A percentile compares a stretch with the other conserved stretches of the same genome.
These are phyloP conservation scores for Dendrobium huoshanense DNA, from an alignment of 106 monocot species.

Conservation along the genomic window DNA sequence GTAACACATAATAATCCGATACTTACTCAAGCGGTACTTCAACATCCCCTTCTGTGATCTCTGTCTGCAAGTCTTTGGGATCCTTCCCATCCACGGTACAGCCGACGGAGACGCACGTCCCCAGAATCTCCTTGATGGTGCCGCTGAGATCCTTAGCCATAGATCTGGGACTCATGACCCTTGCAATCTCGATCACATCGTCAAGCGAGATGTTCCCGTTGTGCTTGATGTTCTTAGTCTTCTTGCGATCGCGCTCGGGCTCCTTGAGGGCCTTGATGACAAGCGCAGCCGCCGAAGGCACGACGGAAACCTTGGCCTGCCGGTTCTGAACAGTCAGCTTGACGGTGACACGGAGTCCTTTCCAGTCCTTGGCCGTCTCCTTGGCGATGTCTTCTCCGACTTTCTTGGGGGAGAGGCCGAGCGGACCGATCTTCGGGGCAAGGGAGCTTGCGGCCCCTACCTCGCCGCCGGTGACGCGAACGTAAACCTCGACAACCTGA, in stretches of 20 bases:
- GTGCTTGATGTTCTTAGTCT: slow-evolving; percentile 69
- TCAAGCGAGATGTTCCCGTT: slow-evolving; percentile 55
- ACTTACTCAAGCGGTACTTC: slow-evolving; percentile 33
- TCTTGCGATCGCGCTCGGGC: slow-evolving; percentile 64
- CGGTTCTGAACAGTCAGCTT: slow-evolving; percentile 70
- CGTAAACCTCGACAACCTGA: slow-evolving; percentile 61
- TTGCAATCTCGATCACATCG: slow-evolving; percentile 58
- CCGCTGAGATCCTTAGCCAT: slow-evolving; percentile 62
- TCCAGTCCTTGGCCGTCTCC: slow-evolving; percentile 69
- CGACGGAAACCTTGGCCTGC: slow-evolving; percentile 61
- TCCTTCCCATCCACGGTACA: slow-evolving; percentile 69
- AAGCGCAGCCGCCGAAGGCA: slow-evolving; percentile 58
- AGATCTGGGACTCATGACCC: slow-evolving; percentile 45
- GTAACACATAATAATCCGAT: neutral
- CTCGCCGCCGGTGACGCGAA: slow-evolving; percentile 66
- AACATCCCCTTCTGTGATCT: slow-evolving; percentile 38
- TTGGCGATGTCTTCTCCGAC: slow-evolving; percentile 72
- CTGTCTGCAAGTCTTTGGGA: slow-evolving; percentile 55
- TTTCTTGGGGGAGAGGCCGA: slow-evolving; percentile 66
- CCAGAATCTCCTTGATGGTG: slow-evolving; percentile 60
- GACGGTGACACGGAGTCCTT: slow-evolving; percentile 67
- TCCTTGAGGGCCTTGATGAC: slow-evolving; percentile 70
- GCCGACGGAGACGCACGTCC: slow-evolving; percentile 61
- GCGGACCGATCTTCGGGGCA: slow-evolving; percentile 60
- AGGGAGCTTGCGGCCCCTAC: slow-evolving; percentile 62